Conservation (phyloP, 345 rosid genomes). For the Reutealis trisperma region DNA sequence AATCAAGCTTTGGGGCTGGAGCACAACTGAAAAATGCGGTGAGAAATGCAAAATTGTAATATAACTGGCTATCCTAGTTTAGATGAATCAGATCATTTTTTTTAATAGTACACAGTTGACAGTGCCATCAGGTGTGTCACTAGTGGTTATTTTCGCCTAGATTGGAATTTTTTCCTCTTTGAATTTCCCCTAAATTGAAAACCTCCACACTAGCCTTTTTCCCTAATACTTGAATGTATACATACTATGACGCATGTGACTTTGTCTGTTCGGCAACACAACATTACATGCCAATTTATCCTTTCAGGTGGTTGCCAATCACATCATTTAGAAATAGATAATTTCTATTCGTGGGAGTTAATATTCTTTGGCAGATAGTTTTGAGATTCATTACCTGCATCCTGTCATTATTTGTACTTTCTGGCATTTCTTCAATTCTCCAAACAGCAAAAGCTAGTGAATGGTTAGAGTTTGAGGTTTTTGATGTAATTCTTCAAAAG, state of each 20-base stretch:
- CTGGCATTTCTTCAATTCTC: not conserved
- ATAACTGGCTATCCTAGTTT: not conserved
- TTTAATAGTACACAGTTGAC: no score
- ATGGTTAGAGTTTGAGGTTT: not conserved
- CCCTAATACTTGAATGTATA: not conserved
- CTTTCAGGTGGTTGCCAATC: not conserved
- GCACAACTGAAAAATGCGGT: conserved; percentile 87
- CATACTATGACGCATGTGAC: not conserved
- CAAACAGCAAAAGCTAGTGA: not conserved
- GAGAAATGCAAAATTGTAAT: conserved; percentile 25
- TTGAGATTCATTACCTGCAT: not conserved
- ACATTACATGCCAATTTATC: not conserved
- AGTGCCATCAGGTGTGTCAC: not conserved
- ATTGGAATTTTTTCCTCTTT: not conserved
- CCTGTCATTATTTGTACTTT: not conserved
- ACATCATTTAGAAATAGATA: not conserved
- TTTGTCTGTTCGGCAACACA: not conserved
- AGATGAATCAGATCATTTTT: no score
- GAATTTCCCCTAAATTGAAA: not conserved
- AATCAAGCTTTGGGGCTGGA: conserved; percentile 86
- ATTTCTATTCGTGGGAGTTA: no score
- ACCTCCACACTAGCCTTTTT: not conserved
- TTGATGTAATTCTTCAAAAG: not conserved
- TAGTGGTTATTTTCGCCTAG: not conserved
- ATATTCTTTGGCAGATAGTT: not conserved